phyloP scores from a whole-genome alignment of 352 stramenopile genomes.

The Blastocystis hominis region DNA sequence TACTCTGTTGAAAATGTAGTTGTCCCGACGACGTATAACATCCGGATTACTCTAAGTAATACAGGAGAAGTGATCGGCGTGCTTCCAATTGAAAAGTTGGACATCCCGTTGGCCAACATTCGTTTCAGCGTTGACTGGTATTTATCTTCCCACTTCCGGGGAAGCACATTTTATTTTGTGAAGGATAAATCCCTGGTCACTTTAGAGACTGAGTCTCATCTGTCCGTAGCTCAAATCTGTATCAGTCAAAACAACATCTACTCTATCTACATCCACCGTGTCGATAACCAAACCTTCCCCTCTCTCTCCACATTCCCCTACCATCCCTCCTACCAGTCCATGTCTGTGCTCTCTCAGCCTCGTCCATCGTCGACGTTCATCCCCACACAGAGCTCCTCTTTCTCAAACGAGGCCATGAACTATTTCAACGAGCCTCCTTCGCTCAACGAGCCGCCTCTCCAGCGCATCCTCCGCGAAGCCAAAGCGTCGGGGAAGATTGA shows the following conservation, averaged over 20 bases:
- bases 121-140: not conserved
- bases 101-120: not conserved
- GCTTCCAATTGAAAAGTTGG: not conserved
- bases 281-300: not conserved
- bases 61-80: not conserved
- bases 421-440: not conserved
- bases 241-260: not conserved
- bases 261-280: not conserved
- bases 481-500: not conserved
- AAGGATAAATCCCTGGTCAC: not conserved
- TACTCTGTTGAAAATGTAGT: not conserved
- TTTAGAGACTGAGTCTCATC: not conserved
- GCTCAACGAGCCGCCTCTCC: not conserved
- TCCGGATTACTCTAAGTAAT: not conserved
- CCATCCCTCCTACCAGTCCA: not conserved
- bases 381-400: not conserved
- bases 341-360: not conserved
- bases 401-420: not conserved
- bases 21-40: not conserved
- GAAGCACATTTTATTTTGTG: not conserved
- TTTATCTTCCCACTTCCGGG: not conserved
- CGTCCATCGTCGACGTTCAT: not conserved
- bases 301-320: not conserved
- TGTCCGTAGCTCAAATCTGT: not conserved
- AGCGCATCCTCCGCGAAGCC: not conserved